These are phyloP conservation scores for Hypoxylon sp. DNA, from an alignment of 2,329 filamentous ascomycete species.

Conservation along the genomic window DNA sequence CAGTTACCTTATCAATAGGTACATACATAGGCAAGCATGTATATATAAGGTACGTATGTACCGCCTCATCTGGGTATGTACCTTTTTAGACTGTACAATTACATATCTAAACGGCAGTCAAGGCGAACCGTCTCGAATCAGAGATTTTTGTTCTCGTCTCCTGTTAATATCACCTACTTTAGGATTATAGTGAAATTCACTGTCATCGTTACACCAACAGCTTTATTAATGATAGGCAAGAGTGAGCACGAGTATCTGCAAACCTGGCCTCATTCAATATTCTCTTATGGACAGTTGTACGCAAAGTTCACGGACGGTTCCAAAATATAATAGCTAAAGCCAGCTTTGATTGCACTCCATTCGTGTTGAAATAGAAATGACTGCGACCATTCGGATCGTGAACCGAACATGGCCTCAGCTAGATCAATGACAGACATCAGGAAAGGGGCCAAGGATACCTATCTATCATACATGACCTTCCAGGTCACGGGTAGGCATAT, in stretches of 20 bases:
- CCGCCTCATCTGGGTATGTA: too few relatives aligned
- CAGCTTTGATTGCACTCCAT: background rate
- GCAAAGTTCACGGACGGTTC: background rate
- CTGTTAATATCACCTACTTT: background rate
- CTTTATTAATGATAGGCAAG: background rate
- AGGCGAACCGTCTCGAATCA: background rate
- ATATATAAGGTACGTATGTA: too few relatives aligned
- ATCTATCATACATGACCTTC: background rate
- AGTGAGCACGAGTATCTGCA: background rate
- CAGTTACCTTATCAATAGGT: too few relatives aligned
- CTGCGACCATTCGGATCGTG: background rate
- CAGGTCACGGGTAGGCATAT: conserved; percentile 12
- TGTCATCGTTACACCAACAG: background rate
- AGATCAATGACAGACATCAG: background rate
- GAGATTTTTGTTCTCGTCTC: background rate
- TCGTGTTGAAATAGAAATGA: background rate
- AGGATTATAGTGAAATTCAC: background rate
- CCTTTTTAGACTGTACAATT: background rate
- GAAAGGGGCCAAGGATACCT: conserved; percentile 3
- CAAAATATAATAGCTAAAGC: too few relatives aligned
- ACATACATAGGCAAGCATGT: too few relatives aligned
- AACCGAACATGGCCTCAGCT: background rate
- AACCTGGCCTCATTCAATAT: background rate
- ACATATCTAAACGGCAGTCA: background rate
- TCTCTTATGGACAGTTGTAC: background rate